Percentiles rank a stretch among this genome's conserved stretches.
phyloP scores from a whole-genome alignment of 2,329 filamentous ascomycete species.

The Fusarium sp. region DNA sequence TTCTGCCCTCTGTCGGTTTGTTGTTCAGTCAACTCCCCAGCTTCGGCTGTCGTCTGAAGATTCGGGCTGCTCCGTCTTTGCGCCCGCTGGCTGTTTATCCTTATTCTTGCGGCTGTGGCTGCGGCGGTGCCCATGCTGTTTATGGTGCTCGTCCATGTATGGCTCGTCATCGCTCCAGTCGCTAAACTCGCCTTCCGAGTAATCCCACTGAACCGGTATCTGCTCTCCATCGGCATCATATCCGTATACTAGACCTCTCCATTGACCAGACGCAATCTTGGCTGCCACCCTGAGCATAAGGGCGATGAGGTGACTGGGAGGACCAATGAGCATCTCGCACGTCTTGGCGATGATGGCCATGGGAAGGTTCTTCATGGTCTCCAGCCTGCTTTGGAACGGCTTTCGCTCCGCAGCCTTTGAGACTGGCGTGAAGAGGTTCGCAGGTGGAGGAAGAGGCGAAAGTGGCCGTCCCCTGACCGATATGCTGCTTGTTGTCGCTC shows the following conservation, averaged over 20 bases:
- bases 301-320: conserved; percentile 83
- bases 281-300: conserved; percentile 88
- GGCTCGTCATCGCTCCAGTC: conserved; percentile 71
- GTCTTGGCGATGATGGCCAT: conserved; percentile 82
- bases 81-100: conserved; percentile 11
- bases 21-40: conserved; percentile 45
- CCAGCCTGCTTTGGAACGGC: conserved; percentile 43
- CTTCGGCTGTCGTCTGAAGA: conserved; percentile 46
- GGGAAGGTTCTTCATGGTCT: conserved; percentile 45
- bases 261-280: conserved; percentile 77
- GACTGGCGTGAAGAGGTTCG: conserved; percentile 71
- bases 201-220: conserved; percentile 75
- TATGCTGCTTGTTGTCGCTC: conserved; percentile 47
- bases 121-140: conserved; percentile 29
- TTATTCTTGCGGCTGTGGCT: neutral
- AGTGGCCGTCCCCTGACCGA: conserved; percentile 63
- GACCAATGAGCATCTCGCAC: conserved; percentile 81
- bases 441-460: conserved; percentile 78
- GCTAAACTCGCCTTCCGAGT: conserved; percentile 70
- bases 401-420: conserved; percentile 55
- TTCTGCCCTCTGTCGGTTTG: neutral
- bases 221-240: conserved; percentile 67
- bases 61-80: conserved; percentile 25
- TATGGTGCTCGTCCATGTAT: conserved; percentile 26
- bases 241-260: conserved; percentile 73